Base-by-base conservation (phyloP, 2,329 filamentous ascomycete genomes). In the Aspergillus unguis region DNA sequence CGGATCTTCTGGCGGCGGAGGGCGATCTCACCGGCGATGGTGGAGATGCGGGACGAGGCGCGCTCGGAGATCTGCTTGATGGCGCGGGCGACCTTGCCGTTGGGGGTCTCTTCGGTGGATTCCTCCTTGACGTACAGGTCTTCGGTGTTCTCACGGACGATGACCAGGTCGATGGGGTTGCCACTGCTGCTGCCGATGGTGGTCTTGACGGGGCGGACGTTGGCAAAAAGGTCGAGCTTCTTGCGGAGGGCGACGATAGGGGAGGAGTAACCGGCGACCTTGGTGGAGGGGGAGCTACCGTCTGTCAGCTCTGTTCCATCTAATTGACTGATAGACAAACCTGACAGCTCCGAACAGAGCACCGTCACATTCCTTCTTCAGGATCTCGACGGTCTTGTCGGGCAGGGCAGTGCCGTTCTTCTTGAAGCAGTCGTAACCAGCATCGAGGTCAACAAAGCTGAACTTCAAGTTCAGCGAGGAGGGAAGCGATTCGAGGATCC, bases 121-220 rank as follows among this genome's bases (percentile, higher is more conserved):
- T 99, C 94, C 73, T 97, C 88, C 79, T 97, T 97, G 65, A 99
- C 92, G 75, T 96, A 96, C 37, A 99, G 82, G 72, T 99, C 94
- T 78, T 99, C 94, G 31, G 94, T 99, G 80, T 99, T 99, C 77
- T 99, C 94, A 60, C 94, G 89, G 50, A 97, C 94, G 66, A 97
- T 99, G 67, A 99, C 94, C 72, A 99, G 87, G 76, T 99, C 94
- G 67, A 96, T 91, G 58, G 88, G 87, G 65, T 73, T 71, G 52
- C 69, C 65, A 31, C 67, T 70, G 57, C 70, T 69, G 36, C 70
- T 68, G 28, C 72, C 73, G 50, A 83, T 81, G 32, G 84, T 87
- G 42, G 87, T 88, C 80, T 96, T 96, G 72, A 97, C 94, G 49
- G 92, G 92, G 35, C 94, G 88, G 46, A 99, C 92, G 71, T 99